Base-by-base conservation (phyloP, 148 eudicot genomes). In the Chenopodium berlandieri region DNA sequence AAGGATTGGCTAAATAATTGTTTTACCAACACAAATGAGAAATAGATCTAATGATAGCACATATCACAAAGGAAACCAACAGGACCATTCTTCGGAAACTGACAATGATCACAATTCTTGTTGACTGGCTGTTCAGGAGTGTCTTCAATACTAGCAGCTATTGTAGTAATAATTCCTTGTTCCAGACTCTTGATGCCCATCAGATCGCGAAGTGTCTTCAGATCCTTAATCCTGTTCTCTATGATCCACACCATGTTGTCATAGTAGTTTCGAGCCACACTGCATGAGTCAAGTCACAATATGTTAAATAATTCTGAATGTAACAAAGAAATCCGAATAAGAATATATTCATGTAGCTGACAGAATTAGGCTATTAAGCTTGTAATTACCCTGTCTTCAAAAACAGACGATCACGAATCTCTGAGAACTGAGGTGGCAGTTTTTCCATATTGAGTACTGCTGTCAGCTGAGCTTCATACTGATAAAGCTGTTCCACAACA, bases 211-310 rank as follows among this genome's bases (percentile, higher is more conserved):
- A 83, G 60, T 9, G 44, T 9, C 3, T 50, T 63, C 58, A 74
- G 10, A 44, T 78, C 60, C 2, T 11, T 19, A 30, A 16, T 22
- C 1, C 22, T 64, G 46, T 52, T 73, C 6, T 66, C 54, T 17
- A 83, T 50, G 13, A 78, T 82, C 34, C 77, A 50, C 40, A 31
- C 66, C 68, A 83, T 73, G 75, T 65, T 83, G 10, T 65, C n/a
- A 3, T 52, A 83, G 82, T 30, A 83, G 31, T 78, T 83, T 10
- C 44, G 25, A 65, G 78, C 77, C 75, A 83, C 78, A 1, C 85
- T 83, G 75, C 1, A 73, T 22, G 58, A 9, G 44, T n/a, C 1
- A 62, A 14, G 63, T 52, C 63, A 50, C 34, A 27, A 25, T 10
- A 4, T 19, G 7, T 19, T 34, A 19, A 19, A 40, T 40, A 40